Evolutionary conservation across 129 eudicot genomes (phyloP).

Genomic region (Gnaphalium uliginosum): DNA sequence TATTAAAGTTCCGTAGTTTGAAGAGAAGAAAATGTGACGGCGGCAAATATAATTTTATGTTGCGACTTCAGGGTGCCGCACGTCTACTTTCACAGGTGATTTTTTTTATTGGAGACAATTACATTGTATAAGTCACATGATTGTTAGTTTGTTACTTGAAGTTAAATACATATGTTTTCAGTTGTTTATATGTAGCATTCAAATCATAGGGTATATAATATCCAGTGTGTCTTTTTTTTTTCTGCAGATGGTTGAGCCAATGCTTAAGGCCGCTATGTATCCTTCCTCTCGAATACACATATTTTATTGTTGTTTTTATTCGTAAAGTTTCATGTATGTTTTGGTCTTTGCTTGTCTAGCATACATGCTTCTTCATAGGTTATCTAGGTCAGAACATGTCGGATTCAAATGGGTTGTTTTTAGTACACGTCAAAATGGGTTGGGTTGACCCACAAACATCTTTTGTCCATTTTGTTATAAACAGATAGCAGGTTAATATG

Average conservation of each 20-base stretch:
- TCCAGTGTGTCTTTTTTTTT: slow-evolving; percentile 13
- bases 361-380: slow-evolving; percentile 1
- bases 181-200: background rate
- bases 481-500: background rate
- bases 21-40: slow-evolving; percentile 61
- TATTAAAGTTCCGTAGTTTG: slow-evolving; percentile 41
- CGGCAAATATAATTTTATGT: slow-evolving; percentile 58
- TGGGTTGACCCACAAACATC: background rate
- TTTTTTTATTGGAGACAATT: background rate
- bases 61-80: slow-evolving; percentile 68
- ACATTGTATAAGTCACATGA: background rate
- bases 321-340: background rate
- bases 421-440: background rate
- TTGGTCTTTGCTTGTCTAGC: background rate
- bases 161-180: background rate
- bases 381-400: background rate
- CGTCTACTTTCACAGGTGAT: slow-evolving; percentile 74
- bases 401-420: background rate
- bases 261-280: slow-evolving; percentile 91
- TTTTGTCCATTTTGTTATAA: background rate
- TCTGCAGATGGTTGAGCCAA: slow-evolving; percentile 85
- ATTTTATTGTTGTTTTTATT: slow-evolving; percentile 1
- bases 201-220: background rate
- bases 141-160: background rate
- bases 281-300: slow-evolving; percentile 38